Conservation (phyloP, 2,329 filamentous ascomycete genomes). For the Apiospora arundinis region DNA sequence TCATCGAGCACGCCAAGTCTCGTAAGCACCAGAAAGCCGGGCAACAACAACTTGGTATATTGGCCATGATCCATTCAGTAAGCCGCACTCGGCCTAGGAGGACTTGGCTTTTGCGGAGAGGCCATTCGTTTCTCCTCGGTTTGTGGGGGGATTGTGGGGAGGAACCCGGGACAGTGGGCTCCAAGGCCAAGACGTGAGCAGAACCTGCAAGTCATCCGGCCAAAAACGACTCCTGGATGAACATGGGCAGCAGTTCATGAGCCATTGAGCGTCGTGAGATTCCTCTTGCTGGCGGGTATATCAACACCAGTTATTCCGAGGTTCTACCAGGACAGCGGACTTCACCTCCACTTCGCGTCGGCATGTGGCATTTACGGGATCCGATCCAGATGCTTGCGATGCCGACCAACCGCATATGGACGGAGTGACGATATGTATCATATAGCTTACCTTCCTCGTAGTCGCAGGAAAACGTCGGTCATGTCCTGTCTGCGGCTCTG, state of each 20-base stretch:
- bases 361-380: background rate
- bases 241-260: background rate
- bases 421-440: too few species aligned
- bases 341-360: background rate
- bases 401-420: too few species aligned
- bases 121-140: background rate
- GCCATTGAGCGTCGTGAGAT: background rate
- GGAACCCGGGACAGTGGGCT: background rate
- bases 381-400: background rate
- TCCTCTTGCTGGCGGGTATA: background rate
- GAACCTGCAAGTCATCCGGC: background rate
- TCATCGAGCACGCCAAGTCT: background rate
- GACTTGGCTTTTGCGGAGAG: slow-evolving; percentile 15
- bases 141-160: slow-evolving; percentile 6
- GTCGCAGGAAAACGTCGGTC: too few species aligned
- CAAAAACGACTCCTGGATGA: background rate
- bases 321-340: background rate
- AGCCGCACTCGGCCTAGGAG: slow-evolving; percentile 10
- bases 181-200: background rate
- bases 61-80: background rate
- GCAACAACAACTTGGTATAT: background rate
- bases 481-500: too few species aligned
- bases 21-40: background rate
- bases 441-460: too few species aligned
- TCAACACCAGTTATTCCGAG: background rate